Evolutionary conservation across 2,329 filamentous ascomycete species (phyloP).

Genomic region (Chaetothyriales sp.): DNA sequence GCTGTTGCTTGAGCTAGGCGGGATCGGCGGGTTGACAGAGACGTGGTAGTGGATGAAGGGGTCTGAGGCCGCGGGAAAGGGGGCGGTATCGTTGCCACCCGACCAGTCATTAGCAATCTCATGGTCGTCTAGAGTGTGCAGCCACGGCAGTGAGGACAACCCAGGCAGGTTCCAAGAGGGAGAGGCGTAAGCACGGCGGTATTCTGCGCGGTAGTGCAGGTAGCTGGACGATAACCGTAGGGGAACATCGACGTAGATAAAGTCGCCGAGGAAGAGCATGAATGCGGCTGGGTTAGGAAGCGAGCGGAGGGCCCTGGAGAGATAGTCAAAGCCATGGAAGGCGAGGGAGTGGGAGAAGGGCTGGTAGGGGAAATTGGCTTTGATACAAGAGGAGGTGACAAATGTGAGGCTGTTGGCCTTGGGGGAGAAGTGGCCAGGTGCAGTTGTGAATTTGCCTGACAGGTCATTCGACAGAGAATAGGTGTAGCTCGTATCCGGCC

Average conservation of each 20-base stretch:
- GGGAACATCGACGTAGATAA: slow-evolving; percentile 57
- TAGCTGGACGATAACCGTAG: slow-evolving; percentile 55
- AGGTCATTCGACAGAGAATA: slow-evolving; percentile 81
- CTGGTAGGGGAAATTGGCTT: slow-evolving; percentile 78
- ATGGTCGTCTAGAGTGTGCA: slow-evolving; percentile 92
- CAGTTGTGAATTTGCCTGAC: slow-evolving; percentile 63
- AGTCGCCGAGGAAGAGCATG: slow-evolving; percentile 44
- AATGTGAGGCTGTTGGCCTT: slow-evolving; percentile 68
- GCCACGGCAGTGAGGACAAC: slow-evolving; percentile 76
- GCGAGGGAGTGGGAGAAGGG: slow-evolving; percentile 68
- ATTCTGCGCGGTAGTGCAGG: slow-evolving; percentile 75
- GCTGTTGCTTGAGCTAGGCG: slow-evolving; percentile 36
- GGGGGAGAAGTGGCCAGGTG: slow-evolving; percentile 52
- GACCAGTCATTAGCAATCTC: slow-evolving; percentile 90
- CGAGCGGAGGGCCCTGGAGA: slow-evolving; percentile 56
- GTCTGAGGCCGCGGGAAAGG: slow-evolving; percentile 65
- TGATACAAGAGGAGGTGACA: slow-evolving; percentile 81
- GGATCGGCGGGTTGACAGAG: slow-evolving; percentile 61
- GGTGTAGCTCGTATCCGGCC: slow-evolving; percentile 60
- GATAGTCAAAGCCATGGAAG: slow-evolving; percentile 51
- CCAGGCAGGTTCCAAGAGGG: slow-evolving; percentile 64
- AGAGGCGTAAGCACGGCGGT: slow-evolving; percentile 87
- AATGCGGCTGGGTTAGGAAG: slow-evolving; percentile 52
- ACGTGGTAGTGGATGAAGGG: slow-evolving; percentile 81
- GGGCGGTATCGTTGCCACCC: slow-evolving; percentile 59